Base-by-base conservation (phyloP, 768 basidiomycete species). In the Pleurotus sapidus region DNA sequence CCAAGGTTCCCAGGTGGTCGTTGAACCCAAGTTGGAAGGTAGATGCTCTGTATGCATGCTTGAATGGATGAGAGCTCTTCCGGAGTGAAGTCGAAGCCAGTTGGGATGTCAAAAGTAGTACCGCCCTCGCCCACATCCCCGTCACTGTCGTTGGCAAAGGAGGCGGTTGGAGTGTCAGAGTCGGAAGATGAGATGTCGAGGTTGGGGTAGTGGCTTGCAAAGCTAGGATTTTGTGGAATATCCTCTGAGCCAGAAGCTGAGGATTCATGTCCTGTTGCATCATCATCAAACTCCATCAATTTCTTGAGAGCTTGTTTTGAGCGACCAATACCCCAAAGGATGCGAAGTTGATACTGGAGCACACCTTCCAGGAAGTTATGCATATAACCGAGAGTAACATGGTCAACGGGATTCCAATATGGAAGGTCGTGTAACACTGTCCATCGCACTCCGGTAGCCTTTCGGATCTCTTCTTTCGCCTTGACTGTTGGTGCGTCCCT, bases 321-420 rank as follows among this genome's bases (percentile, higher is more conserved):
- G 48, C 24, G 58, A 47, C 66, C 70, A 61, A 68, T 58, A 1
- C 64, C 60, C 63, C 61, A 63, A 9, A 61, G 24, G 38, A 17
- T 46, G n/a, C 62, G 60, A 37, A 67, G 56, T 30, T 70, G 66
- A 55, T 64, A 27, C 27, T 27, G 27, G 27, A 27, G 27, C 27
- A 27, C 27, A 27, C 27, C 27, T 27, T 27, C 4, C 1, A 68
- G 46, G 59, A 59, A 65, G 49, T 68, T 69, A 53, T 72, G 70
- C 67, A 73, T 68, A 48, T 63, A 61, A 9, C 68, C 70, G 23
- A 73, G 60, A 12, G 69, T 30, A 40, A 63, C 48, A 61, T 66
- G 64, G 8, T 56, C 49, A 14, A 71, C 65, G 43, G 70, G 68
- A 46, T 73, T 63, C 63, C 68, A 68, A 49, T 72, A 72, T 17